These are phyloP conservation scores for Sporothrix euskadiensis DNA, from an alignment of 2,329 filamentous ascomycete species.

Conservation along the genomic window DNA sequence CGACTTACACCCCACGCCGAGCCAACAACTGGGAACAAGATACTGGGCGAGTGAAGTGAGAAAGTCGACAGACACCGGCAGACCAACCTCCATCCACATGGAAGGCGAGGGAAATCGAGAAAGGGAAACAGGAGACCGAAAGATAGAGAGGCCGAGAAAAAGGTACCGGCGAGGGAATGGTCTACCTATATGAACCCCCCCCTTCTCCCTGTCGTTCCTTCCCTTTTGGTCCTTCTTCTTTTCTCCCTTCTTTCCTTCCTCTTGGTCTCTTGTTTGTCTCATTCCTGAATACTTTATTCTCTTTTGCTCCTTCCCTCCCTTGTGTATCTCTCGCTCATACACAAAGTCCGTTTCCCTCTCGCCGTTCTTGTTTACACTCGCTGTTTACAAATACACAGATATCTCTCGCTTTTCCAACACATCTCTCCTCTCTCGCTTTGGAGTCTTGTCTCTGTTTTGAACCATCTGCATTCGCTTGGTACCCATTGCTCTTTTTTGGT, in stretches of 20 bases:
- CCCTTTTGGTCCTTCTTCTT: background rate
- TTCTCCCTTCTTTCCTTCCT: conserved; percentile 16
- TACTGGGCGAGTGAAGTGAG: background rate
- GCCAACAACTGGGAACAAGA: conserved; percentile 2
- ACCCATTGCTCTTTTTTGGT: background rate
- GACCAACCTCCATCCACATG: background rate
- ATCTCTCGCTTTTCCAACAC: background rate
- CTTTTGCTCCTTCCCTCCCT: conserved; percentile 11
- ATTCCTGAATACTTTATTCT: background rate
- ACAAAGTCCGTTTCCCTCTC: conserved; percentile 12
- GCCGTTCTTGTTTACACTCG: conserved; percentile 22
- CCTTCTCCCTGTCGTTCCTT: conserved; percentile 22
- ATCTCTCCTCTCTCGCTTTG: conserved; percentile 8
- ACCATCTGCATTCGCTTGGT: conserved; percentile 19
- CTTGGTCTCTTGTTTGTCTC: background rate
- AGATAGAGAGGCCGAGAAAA: no score
- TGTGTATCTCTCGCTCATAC: conserved; percentile 23
- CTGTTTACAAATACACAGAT: conserved; percentile 26
- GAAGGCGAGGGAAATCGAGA: background rate
- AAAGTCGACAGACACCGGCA: background rate
- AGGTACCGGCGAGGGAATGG: background rate
- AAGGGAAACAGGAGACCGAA: background rate
- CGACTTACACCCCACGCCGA: conserved; percentile 15
- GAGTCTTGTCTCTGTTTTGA: background rate
- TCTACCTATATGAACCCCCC: conserved; percentile 22